These are phyloP conservation scores for Cucurbita maxima DNA, from an alignment of 306 rosid genomes.

Conservation along the genomic window DNA sequence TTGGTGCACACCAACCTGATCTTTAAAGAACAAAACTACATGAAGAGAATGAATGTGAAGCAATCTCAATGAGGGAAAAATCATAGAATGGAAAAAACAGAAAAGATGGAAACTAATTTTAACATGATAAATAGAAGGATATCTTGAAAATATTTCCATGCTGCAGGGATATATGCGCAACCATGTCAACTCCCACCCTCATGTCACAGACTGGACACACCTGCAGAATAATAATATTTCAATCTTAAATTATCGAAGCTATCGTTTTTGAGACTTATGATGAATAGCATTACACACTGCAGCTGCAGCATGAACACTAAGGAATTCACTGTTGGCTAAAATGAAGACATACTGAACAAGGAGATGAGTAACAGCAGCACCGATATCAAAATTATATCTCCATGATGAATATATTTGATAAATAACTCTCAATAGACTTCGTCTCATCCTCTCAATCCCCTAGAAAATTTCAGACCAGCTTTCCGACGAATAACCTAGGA, in stretches of 20 bases:
- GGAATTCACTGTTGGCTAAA: background rate
- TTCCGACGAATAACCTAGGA: background rate
- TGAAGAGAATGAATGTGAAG: background rate
- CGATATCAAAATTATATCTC: background rate
- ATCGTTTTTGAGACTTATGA: background rate
- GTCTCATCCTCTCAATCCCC: background rate
- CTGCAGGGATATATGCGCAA: constrained; percentile 81
- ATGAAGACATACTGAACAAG: background rate
- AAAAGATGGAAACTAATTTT: background rate
- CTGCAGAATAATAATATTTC: constrained; percentile 26
- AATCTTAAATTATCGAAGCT: background rate
- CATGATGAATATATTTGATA: background rate
- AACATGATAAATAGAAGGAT: constrained; percentile 36
- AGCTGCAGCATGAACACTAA: background rate
- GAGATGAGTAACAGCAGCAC: background rate
- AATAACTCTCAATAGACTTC: background rate
- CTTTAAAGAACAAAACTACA: background rate
- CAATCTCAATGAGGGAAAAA: background rate
- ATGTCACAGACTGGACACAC: constrained; percentile 86
- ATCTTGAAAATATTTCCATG: constrained; percentile 93
- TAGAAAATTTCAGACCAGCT: background rate
- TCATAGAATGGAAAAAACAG: background rate
- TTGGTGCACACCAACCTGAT: background rate
- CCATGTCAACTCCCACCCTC: constrained; percentile 98
- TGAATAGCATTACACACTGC: background rate